phyloP scores from a whole-genome alignment of 2,329 filamentous ascomycete species.

The Boeremia lycopersici region DNA sequence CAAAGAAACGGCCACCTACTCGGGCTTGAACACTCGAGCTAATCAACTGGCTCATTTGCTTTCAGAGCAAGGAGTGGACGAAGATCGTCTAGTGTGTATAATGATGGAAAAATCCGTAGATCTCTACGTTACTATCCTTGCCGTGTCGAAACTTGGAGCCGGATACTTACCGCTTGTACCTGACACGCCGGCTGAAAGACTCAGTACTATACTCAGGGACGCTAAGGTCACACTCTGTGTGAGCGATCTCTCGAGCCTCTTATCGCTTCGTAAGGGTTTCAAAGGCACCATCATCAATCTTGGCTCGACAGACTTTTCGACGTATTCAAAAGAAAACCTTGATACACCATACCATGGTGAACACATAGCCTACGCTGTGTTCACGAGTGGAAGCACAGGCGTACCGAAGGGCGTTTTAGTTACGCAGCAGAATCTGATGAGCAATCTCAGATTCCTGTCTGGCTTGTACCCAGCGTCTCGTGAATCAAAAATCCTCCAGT shows the following conservation, averaged over 20 bases:
- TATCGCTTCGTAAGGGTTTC: conserved; percentile 8
- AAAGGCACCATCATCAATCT: conserved; percentile 35
- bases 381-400: conserved; percentile 83
- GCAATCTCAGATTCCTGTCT: conserved; percentile 72
- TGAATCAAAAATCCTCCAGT: conserved; percentile 72
- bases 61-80: conserved; percentile 51
- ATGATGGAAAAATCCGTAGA: conserved; percentile 77
- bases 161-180: conserved; percentile 82
- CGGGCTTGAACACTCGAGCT: conserved; percentile 65
- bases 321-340: conserved; percentile 47
- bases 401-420: conserved; percentile 79
- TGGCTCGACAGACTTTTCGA: conserved; percentile 35
- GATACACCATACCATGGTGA: conserved; percentile 50
- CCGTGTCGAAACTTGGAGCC: conserved; percentile 73
- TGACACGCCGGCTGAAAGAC: conserved; percentile 67
- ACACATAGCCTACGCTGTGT: conserved; percentile 76
- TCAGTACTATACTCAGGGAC: conserved; percentile 67
- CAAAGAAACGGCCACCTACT: conserved; percentile 64
- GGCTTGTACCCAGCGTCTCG: conserved; percentile 66
- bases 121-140: conserved; percentile 77
- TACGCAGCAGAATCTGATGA: conserved; percentile 75
- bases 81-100: conserved; percentile 70
- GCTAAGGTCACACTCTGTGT: conserved; percentile 60
- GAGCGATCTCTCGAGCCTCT: conserved; percentile 32
- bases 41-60: conserved; percentile 69